Base-by-base conservation (phyloP, 179 eudicot genomes). In the Silene noctiflora region DNA sequence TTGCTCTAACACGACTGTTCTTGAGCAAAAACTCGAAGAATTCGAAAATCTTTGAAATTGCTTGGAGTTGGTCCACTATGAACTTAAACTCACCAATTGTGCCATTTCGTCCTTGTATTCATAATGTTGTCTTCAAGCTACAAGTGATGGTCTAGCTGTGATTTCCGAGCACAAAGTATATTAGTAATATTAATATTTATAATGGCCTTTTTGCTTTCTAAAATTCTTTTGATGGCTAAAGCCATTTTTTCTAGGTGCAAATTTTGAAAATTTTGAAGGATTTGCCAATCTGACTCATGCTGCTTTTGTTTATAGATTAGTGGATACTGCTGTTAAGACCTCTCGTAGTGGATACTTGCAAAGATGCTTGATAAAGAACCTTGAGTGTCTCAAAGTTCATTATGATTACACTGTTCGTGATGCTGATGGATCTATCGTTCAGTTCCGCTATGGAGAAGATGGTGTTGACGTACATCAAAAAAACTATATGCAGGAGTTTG, bases 271-370 rank as follows among this genome's bases (percentile, higher is more conserved):
- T 71, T 53, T 71, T 3, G 25, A 17, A 25, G 48, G 13, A 44
- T 20, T 5, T 35, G 31, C 46, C 67, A 61, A 58, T 64, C 77
- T 33, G 35, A 33, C 74, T 29, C 25, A 11, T 61, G 55, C 19
- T 66, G n/a, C 33, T 73, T 27, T 73, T 80, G 10, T 80, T 48
- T 12, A 48, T 75, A 96, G 99, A 84, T 81, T 96, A 69, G 99
- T 96, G 72, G 99, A 96, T 80, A 96, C 99, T 64, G 99, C 99
- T 25, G 98, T 96, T 12, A 96, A 96, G 87, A 96, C 99, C 55
- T 91, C 99, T 82, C 98, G 99, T 35, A 96, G 99, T 87, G 99
- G 99, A 75, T 96, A 96, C 87, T 84, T 96, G 55, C 99, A 96
- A 79, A 83, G 99, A 81, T 96, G 99, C 78, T 84, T 96, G 74